Conservation (phyloP, 108 stramenopile species). For the Ochromonas danica region DNA sequence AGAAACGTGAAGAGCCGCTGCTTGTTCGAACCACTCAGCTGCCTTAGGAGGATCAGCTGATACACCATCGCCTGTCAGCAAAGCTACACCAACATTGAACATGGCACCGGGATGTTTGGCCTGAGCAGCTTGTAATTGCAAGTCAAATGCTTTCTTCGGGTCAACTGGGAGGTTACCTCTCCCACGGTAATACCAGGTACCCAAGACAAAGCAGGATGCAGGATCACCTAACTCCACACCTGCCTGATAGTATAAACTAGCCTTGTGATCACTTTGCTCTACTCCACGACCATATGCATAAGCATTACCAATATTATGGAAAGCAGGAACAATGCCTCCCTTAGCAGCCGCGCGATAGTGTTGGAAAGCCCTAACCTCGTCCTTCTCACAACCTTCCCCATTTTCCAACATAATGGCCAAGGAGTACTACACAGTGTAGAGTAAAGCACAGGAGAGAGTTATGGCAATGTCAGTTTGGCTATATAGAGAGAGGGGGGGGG, state of each 20-base stretch:
- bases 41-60: background rate
- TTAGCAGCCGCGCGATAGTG: no score
- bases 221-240: background rate
- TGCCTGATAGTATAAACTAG: background rate
- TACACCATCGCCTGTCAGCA: background rate
- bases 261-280: background rate
- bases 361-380: no score
- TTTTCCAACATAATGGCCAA: no score
- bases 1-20: background rate
- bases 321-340: background rate
- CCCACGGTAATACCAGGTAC: background rate
- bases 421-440: no score
- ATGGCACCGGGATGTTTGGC: background rate
- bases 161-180: background rate
- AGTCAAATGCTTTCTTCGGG: background rate
- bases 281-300: background rate
- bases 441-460: no score
- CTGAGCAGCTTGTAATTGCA: background rate
- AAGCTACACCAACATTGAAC: background rate
- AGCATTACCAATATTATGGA: background rate
- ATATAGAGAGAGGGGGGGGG: no score
- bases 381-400: no score
- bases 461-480: no score
- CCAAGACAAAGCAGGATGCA: background rate
- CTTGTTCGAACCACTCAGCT: background rate